Evolutionary conservation across 2,329 filamentous ascomycete genomes (phyloP), one percentile per base, ranked within the genome.

Genomic region (Phyllachora maydis): DNA sequence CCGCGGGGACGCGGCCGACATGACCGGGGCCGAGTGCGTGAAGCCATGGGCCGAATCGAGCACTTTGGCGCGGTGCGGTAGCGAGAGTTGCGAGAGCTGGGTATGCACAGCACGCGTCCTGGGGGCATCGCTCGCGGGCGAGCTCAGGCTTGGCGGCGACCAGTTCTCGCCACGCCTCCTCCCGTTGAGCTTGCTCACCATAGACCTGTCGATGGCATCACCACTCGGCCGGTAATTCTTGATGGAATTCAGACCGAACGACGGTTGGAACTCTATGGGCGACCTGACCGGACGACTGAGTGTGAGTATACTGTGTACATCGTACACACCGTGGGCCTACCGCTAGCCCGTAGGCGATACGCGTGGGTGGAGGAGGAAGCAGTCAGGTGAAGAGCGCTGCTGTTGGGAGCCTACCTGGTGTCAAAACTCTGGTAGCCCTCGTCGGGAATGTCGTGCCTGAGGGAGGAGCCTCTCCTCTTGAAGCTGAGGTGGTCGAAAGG

Each of bases 151-250:
- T 12, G 55, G 48, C 2, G 55, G 50, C 6, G 54, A 52, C 10
- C 41, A 40, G 25, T 49, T 55, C 27, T 59, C 54, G n/a, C 52
- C 35, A 0, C 43, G 47, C 18, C 52, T 47, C 18, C 51, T 41
- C 2, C 53, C 49, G 27, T 65, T 52, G n/a, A 68, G 46, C 41
- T 61, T 67, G 39, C 59, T 60, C 28, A 64, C 54, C 36, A 65
- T 51, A 24, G 45, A 50, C 28, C 49, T 54, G 28, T 59, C 55
- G 24, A 65, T 54, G 9, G 55, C 44, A 21, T 57, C 45, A 33
- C 52, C 49, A 24, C 49, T 46, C 4, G 52, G 48, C 22, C 47
- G 46, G 30, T 49, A 54, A 32, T 49, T 54, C 33, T 62, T 58
- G 29, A 34, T 32, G 11, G 34, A 20, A 10, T 54, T 52, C 26